Evolutionary conservation across 2,329 filamentous ascomycete genomes (phyloP).

Genomic region (Diaporthe citrichinensis): DNA sequence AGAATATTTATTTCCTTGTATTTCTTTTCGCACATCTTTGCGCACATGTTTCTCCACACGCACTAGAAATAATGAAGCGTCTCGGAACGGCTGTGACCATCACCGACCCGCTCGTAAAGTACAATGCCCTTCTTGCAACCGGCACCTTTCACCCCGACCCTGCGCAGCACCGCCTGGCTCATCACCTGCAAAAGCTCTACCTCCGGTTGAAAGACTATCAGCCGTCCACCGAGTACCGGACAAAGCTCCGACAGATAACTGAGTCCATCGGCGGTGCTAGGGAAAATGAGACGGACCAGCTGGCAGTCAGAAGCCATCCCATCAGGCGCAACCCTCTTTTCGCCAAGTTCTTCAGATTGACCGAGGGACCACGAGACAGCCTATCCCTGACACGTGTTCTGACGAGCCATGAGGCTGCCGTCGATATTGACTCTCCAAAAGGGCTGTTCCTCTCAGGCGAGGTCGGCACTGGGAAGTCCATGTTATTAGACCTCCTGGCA

Average conservation of each 20-base stretch:
- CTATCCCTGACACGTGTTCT: constrained; percentile 78
- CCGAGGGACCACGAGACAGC: constrained; percentile 68
- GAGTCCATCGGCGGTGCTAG: constrained; percentile 57
- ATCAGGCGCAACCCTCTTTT: constrained; percentile 72
- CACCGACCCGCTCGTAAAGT: constrained; percentile 82
- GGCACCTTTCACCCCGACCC: constrained; percentile 78
- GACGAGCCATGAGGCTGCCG: constrained; percentile 78
- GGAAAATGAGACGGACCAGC: constrained; percentile 50
- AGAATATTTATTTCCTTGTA: not conserved
- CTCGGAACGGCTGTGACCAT: constrained; percentile 67
- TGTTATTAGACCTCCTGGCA: constrained; percentile 87
- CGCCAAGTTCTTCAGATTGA: constrained; percentile 69
- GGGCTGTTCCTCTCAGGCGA: constrained; percentile 85
- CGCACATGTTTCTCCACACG: not conserved
- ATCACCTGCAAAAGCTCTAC: constrained; percentile 85
- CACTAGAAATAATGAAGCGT: constrained; percentile 50
- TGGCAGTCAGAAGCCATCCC: constrained; percentile 68
- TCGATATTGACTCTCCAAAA: constrained; percentile 79
- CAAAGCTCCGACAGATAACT: constrained; percentile 74
- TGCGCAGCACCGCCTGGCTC: constrained; percentile 79
- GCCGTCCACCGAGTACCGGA: constrained; percentile 77
- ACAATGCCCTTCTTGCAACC: constrained; percentile 78
- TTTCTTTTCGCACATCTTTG: not conserved
- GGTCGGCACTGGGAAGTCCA: constrained; percentile 86
- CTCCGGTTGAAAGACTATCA: constrained; percentile 83